Evolutionary conservation across 2,329 filamentous ascomycete species (phyloP), one percentile per base, ranked within the genome.

Genomic region (Fusarium lyarnte): DNA sequence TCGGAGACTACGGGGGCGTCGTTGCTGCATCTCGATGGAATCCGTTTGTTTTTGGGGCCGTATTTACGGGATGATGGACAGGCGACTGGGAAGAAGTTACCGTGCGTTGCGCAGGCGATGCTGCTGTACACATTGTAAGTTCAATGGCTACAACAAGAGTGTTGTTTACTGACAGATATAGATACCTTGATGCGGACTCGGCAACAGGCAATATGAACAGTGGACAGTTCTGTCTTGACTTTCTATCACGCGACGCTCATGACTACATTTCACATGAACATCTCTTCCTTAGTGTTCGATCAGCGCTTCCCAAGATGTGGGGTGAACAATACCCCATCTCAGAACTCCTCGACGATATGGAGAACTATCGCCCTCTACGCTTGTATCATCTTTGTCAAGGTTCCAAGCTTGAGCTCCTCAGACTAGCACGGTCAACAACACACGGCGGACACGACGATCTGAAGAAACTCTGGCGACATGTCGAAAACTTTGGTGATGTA

Each of bases 181-280:
- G 74, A 29, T 76, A 76, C 23, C 25, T 76, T 0, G 74, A 76
- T 27, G 74, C 72, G 12, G 74, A 76, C 19, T 76, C 72, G 0
- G 74, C 74, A 3, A 68, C 66, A 1, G 69, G 63, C 0, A 63
- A 75, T 16, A 41, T 59, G 5, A 63, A 73, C 6, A 64, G 74
- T 3, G 74, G 74, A 0, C 58, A 59, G 11, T 70, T 76, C 9
- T 76, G 72, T 7, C 58, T 66, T 9, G 74, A 76, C 42, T 74
- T 76, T 23, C 31, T 70, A 7, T 69, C 74, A 3, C 63, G 74
- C 42, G 74, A 76, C 12, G 74, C 61, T 10, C 58, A 66, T 21
- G 69, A 76, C 17, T 71, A 64, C 14, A 76, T 76, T n/a, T 76
- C 74, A 4, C 74, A 76, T 23, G 74, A 76, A 14, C 62, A 66